Evolutionary conservation across 1,284 basidiomycete genomes (phyloP).

Genomic region (Sporisorium exsertum): DNA sequence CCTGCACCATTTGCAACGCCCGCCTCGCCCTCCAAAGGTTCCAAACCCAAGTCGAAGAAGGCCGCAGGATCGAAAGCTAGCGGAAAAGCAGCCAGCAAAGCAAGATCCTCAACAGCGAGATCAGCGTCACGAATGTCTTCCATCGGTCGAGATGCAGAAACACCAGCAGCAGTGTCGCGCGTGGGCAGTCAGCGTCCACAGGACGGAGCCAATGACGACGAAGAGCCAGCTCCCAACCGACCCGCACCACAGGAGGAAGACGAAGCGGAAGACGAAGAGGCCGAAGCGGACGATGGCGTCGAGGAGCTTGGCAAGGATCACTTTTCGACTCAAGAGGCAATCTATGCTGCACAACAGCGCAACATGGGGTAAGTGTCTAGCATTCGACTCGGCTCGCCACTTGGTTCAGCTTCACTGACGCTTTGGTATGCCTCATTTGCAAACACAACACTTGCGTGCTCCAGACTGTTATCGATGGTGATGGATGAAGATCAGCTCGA

Average conservation of each 20-base stretch:
- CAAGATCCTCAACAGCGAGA: constrained; percentile 28
- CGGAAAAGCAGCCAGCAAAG: constrained; percentile 25
- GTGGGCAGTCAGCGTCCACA: constrained; percentile 25
- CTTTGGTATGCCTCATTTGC: not conserved
- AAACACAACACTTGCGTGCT: not conserved
- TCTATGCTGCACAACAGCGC: constrained; percentile 69
- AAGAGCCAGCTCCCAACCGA: constrained; percentile 16
- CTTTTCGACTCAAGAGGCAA: constrained; percentile 61
- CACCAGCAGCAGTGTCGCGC: constrained; percentile 28
- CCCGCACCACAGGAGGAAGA: constrained; percentile 23
- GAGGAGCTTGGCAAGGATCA: constrained; percentile 62
- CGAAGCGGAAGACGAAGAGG: constrained; percentile 61
- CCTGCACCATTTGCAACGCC: constrained; percentile 39
- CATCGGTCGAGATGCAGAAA: constrained; percentile 33
- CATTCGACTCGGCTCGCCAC: not conserved
- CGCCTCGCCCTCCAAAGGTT: constrained; percentile 17
- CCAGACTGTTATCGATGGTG: constrained; percentile 81
- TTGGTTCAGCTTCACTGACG: not conserved
- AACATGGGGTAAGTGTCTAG: constrained; percentile 55
- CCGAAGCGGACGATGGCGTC: constrained; percentile 62
- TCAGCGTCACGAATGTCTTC: constrained; percentile 44
- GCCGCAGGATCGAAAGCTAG: constrained; percentile 21
- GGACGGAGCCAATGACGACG: constrained; percentile 32
- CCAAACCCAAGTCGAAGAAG: constrained; percentile 26
- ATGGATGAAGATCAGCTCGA: constrained; percentile 86